Conservation (phyloP, 495 filamentous ascomycete genomes). For the Trichoderma reesei region DNA sequence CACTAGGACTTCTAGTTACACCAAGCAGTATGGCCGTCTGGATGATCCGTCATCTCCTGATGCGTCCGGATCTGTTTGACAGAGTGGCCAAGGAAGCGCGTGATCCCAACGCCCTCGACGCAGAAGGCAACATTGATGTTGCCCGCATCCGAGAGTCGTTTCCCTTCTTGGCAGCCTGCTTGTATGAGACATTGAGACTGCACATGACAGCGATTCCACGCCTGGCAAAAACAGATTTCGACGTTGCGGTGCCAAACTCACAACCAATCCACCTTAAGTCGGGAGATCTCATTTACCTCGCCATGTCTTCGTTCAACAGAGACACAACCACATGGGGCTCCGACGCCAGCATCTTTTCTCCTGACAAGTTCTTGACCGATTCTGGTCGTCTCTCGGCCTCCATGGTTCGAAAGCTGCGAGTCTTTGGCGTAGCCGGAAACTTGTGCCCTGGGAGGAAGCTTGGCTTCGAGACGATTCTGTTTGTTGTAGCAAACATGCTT, state of each 20-base stretch:
- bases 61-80: not conserved
- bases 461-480: not conserved
- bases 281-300: slow-evolving; percentile 3
- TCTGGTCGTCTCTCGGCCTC: not conserved
- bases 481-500: not conserved
- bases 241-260: not conserved
- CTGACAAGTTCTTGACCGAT: not conserved
- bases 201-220: slow-evolving; percentile 2
- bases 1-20: not conserved
- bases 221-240: not conserved
- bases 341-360: not conserved
- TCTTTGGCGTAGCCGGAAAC: slow-evolving; percentile 2
- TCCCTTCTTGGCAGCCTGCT: not conserved
- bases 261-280: not conserved
- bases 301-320: slow-evolving; percentile 4
- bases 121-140: not conserved
- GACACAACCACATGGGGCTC: not conserved
- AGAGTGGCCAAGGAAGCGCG: not conserved
- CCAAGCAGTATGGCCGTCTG: slow-evolving; percentile 2
- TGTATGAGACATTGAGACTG: not conserved
- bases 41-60: slow-evolving; percentile 1
- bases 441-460: not conserved
- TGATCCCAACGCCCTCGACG: not conserved
- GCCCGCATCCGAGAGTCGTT: not conserved
- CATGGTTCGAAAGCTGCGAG: not conserved